Evolutionary conservation across 257 asterid species (phyloP).

Genomic region (Knoxia roxburghii): DNA sequence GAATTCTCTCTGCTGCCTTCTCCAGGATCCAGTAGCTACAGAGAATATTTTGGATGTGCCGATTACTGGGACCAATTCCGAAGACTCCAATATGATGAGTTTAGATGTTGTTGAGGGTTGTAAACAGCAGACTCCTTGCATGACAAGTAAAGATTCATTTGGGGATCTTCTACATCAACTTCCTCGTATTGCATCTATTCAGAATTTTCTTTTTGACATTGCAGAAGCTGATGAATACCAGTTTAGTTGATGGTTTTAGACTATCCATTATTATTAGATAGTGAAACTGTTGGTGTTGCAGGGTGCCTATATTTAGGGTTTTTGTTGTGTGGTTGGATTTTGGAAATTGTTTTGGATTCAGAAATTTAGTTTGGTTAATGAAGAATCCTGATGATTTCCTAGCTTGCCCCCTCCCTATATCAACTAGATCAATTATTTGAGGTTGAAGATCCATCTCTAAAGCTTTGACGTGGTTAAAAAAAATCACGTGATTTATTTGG

Average conservation of each 20-base stretch:
- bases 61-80: constrained; percentile 24
- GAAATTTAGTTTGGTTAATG: constrained; percentile 36
- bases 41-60: constrained; percentile 28
- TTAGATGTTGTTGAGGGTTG: constrained; percentile 4
- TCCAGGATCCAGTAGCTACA: constrained; percentile 49
- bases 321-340: constrained; percentile 2
- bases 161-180: constrained; percentile 62
- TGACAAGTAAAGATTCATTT: constrained; percentile 59
- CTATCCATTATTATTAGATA: no score
- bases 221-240: constrained; percentile 46
- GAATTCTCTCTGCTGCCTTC: constrained; percentile 61
- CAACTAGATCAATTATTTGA: not conserved
- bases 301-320: not conserved
- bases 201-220: constrained; percentile 37
- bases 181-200: constrained; percentile 70
- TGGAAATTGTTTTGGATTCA: constrained; percentile 34
- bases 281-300: not conserved
- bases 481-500: no score
- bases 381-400: constrained; percentile 30
- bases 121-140: constrained; percentile 28
- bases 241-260: constrained; percentile 18
- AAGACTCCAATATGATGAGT: constrained; percentile 16
- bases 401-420: not conserved
- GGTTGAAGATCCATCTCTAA: not conserved
- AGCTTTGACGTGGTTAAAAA: no score